phyloP scores from a whole-genome alignment of 179 eudicot species.

The Pouteria campechiana region DNA sequence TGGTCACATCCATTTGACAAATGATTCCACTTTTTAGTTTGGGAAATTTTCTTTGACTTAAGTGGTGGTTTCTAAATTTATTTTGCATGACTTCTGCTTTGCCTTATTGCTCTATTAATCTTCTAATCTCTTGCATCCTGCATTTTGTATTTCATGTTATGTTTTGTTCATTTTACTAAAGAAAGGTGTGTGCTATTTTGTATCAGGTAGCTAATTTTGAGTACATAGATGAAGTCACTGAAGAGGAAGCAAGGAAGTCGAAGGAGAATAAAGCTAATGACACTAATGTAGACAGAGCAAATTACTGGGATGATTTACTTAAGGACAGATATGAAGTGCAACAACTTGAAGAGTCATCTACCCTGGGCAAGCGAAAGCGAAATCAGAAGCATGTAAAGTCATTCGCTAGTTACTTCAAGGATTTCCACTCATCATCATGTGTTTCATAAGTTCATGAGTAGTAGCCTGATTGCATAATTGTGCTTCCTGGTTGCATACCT shows the following conservation, averaged over 20 bases:
- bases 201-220: conserved; percentile 90
- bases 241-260: conserved; percentile 55
- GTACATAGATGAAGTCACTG: conserved; percentile 66
- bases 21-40: too few relatives aligned
- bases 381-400: conserved; percentile 83
- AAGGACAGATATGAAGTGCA: conserved; percentile 72
- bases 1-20: too few relatives aligned
- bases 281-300: conserved; percentile 47
- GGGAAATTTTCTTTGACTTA: not conserved
- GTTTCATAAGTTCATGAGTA: too few relatives aligned
- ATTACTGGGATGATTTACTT: conserved; percentile 86
- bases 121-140: too few relatives aligned
- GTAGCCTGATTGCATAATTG: too few relatives aligned
- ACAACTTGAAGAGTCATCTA: conserved; percentile 73
- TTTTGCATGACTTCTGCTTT: not conserved
- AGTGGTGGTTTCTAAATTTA: not conserved
- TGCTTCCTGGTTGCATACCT: too few relatives aligned
- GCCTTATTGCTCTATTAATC: conserved; percentile 1
- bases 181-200: not conserved
- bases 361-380: conserved; percentile 95
- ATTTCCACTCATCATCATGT: too few relatives aligned
- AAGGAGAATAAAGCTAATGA: conserved; percentile 32
- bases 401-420: not conserved
- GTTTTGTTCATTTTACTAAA: not conserved
- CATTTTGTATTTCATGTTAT: not conserved